Percentiles rank a stretch among this genome's conserved stretches.
These are phyloP conservation scores for Phaeosphaeriaceae sp. DNA, from an alignment of 2,329 filamentous ascomycete genomes.

Conservation along the genomic window DNA sequence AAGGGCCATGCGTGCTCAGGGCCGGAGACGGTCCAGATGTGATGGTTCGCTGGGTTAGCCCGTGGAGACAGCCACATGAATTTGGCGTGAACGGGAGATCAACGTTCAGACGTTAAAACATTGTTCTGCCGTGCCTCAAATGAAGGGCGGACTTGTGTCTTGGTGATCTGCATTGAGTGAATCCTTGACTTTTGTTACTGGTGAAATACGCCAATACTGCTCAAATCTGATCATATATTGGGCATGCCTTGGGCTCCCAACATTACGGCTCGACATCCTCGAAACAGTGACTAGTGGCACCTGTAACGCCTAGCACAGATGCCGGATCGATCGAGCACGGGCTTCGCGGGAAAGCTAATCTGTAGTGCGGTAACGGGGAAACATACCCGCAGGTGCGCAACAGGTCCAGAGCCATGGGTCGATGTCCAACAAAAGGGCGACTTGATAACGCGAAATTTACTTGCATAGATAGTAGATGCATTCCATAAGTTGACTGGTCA, in stretches of 20 bases:
- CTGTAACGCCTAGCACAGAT: neutral
- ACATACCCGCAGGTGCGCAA: neutral
- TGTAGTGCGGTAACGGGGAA: neutral
- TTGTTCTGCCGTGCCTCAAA: neutral
- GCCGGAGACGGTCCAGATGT: neutral
- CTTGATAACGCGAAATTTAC: neutral
- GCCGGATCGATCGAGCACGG: neutral
- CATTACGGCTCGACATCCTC: neutral
- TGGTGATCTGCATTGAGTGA: neutral
- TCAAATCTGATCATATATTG: neutral
- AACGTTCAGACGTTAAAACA: neutral
- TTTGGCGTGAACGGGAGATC: neutral
- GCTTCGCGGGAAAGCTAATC: constrained; percentile 1
- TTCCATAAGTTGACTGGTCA: neutral
- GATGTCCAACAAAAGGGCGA: neutral
- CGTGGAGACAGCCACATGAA: neutral
- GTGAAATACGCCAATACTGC: neutral
- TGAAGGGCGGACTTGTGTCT: neutral
- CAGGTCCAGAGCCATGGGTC: neutral
- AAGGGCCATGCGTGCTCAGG: neutral
- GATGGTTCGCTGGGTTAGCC: neutral
- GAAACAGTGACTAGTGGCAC: neutral
- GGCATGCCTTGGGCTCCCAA: neutral
- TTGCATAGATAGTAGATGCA: neutral
- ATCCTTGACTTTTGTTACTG: neutral